A percentile compares a stretch with the other conserved stretches of the same genome.
Evolutionary conservation across 2,329 filamentous ascomycete species (phyloP).

Genomic region (Alternaria arbusti): DNA sequence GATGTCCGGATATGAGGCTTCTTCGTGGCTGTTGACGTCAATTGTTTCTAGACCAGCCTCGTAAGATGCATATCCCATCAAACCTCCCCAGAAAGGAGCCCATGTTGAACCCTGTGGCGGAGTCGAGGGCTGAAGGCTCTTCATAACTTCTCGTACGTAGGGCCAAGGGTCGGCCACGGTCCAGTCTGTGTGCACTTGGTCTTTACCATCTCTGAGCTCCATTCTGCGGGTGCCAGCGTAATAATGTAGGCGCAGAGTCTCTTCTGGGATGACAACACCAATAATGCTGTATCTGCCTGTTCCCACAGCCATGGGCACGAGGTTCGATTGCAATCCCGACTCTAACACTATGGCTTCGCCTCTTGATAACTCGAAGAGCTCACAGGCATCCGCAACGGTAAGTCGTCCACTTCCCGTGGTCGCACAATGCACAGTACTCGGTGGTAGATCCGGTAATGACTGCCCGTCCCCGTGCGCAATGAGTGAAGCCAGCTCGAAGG

Average conservation of each 20-base stretch:
- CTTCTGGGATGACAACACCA: slow-evolving; percentile 64
- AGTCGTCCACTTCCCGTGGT: slow-evolving; percentile 44
- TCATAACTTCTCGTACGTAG: slow-evolving; percentile 50
- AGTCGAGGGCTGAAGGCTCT: slow-evolving; percentile 37
- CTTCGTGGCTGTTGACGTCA: slow-evolving; percentile 54
- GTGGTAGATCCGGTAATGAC: slow-evolving; percentile 29
- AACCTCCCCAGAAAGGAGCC: slow-evolving; percentile 77
- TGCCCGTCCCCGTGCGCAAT: slow-evolving; percentile 37
- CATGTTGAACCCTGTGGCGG: slow-evolving; percentile 36
- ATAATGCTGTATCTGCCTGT: slow-evolving; percentile 76
- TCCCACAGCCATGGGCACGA: slow-evolving; percentile 51
- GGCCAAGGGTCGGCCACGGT: slow-evolving; percentile 46
- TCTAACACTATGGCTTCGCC: slow-evolving; percentile 55
- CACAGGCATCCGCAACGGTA: slow-evolving; percentile 47
- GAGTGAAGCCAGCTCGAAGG: slow-evolving; percentile 31
- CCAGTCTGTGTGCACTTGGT: slow-evolving; percentile 35
- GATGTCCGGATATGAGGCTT: slow-evolving; percentile 64
- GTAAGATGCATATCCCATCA: slow-evolving; percentile 85
- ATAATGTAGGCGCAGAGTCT: slow-evolving; percentile 53
- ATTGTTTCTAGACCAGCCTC: slow-evolving; percentile 76
- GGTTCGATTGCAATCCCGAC: slow-evolving; percentile 53
- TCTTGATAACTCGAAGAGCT: slow-evolving; percentile 41
- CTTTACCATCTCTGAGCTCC: slow-evolving; percentile 38
- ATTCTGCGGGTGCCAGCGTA: slow-evolving; percentile 34
- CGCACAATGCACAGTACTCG: slow-evolving; percentile 39